Evolutionary conservation across 139 green algal genomes (phyloP).

Genomic region (Coelastrella sp.): DNA sequence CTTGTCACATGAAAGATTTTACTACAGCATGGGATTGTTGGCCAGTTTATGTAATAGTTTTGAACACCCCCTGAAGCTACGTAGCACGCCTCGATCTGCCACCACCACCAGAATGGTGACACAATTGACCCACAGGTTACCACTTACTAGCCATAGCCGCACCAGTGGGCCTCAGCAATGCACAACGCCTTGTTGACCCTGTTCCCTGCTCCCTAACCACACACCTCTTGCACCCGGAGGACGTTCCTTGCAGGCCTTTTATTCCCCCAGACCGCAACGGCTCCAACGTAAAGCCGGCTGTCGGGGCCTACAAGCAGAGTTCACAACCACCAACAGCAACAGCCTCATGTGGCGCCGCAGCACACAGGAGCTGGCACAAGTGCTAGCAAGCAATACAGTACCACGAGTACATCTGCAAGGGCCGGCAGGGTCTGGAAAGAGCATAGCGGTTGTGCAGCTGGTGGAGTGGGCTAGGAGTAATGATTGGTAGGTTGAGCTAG

Average conservation of each 20-base stretch:
- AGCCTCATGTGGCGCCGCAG: conserved; percentile 39
- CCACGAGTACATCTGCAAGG: conserved; percentile 39
- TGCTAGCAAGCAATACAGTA: not conserved
- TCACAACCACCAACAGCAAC: conserved; percentile 33
- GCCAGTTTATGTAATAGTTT: not conserved
- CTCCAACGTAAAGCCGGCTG: conserved; percentile 59
- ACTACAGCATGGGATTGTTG: not conserved
- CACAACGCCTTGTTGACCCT: not conserved
- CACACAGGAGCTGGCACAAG: conserved; percentile 30
- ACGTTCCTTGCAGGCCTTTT: conserved; percentile 52
- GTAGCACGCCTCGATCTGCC: no score
- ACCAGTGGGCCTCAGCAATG: not conserved
- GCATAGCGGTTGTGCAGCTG: conserved; percentile 68
- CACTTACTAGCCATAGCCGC: no score
- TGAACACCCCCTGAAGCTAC: no score
- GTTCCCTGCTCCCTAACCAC: not conserved
- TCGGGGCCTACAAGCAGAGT: conserved; percentile 55
- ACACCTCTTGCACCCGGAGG: no score
- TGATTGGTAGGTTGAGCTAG: conserved; percentile 55
- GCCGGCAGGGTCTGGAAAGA: conserved; percentile 73
- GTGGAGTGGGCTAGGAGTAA: conserved; percentile 69
- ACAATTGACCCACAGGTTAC: no score
- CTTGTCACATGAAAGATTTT: no score
- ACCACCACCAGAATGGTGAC: no score
- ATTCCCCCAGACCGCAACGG: conserved; percentile 35